Conservation (phyloP, 495 filamentous ascomycete species). For the Aspergillus conjunctus region DNA sequence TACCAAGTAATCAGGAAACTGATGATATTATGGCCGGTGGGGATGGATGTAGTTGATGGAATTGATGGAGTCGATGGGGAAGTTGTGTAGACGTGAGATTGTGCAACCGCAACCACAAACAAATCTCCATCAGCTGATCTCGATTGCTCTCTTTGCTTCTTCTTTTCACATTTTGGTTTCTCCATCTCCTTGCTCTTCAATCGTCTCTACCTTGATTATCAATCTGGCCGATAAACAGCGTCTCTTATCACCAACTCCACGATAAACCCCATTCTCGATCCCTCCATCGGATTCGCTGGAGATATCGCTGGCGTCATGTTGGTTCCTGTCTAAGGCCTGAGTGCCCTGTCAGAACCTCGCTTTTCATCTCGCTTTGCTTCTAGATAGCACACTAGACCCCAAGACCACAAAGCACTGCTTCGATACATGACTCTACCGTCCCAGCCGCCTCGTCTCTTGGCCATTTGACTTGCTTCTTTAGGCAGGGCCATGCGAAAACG, state of each 20-base stretch:
- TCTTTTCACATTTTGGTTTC: not conserved
- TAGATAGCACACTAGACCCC: not conserved
- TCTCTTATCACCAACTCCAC: constrained; percentile 13
- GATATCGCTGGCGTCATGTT: constrained; percentile 9
- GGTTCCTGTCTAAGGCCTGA: not conserved
- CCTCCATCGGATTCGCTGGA: constrained; percentile 18
- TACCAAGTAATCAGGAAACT: no score
- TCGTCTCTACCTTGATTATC: not conserved
- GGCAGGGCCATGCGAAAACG: constrained; percentile 15
- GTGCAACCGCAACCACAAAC: no score
- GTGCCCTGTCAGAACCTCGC: not conserved
- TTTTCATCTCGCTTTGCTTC: not conserved
- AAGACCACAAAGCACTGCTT: not conserved
- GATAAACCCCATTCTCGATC: constrained; percentile 10
- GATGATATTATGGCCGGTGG: no score
- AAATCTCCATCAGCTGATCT: not conserved
- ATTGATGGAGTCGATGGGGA: no score
- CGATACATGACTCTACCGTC: not conserved
- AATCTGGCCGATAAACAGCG: not conserved
- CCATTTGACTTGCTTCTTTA: constrained; percentile 13
- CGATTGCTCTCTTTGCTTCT: not conserved
- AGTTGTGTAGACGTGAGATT: no score
- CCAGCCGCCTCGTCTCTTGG: constrained; percentile 6
- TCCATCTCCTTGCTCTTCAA: not conserved
- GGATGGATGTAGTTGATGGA: no score